Base-by-base conservation (phyloP, 192 early-diverging fungal species). In the Coemansia sp. region DNA sequence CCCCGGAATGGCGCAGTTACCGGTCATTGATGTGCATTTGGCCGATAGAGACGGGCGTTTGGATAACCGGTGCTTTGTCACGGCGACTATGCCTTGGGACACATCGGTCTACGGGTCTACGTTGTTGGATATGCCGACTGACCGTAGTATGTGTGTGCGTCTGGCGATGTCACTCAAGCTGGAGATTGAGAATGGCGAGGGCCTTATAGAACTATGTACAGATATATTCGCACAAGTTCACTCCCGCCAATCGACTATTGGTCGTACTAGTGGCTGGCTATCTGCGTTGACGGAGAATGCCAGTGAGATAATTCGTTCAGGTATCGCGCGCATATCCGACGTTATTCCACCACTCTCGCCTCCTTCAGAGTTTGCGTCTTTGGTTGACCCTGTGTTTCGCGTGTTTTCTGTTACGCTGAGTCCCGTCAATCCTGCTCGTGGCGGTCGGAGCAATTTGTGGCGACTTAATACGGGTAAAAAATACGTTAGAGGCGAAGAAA, bases 401-500 rank as follows among this genome's bases (percentile, higher is more conserved):
- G 64, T 94, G 29, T 94, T 92, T 46, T 67, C 88, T 1, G 70
- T 94, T 7, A 85, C 82, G 12, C 85, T 94, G 1, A 67, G 67
- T 24, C 71, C 72, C 3, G 62, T 70, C n/a, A 86, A 82, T 44
- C 89, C 91, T 10, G 84, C 85, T 22, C 73, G 84, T 20, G 84
- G 86, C 15, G 72, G 82, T n/a, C 80, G 80, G 7, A 87, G 89
- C 20, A 71, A 79, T 18, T 64, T 94, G 20, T 94, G 93, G 93
- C 75, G 89, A 8, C 75, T 89, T 43, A 90, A 89, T 73, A 90
- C 89, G 1, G 87, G 86, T 24, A 81, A 83, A 18, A 87, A 90
- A 64, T 91, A 90, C 71, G 88, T 94, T 16, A 87, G 89, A 8
- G 93, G 93, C 51, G 88, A 92, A 52, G 93, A 94, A 54, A 82